Evolutionary conservation across 1,139 yeast genomes (phyloP).

Genomic region (Geotrichum reessii): DNA sequence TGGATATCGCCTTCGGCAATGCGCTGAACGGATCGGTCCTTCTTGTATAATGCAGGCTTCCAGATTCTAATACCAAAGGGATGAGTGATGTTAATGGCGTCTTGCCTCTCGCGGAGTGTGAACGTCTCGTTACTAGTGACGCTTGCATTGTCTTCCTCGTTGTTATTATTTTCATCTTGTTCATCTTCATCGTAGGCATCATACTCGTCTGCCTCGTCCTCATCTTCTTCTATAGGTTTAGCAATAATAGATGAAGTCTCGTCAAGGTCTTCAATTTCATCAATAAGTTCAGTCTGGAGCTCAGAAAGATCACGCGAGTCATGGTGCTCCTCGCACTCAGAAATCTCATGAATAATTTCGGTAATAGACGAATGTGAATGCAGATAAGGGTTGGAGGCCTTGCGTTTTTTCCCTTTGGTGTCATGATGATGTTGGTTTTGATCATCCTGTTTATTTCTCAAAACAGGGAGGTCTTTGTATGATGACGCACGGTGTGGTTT

Average conservation of each 20-base stretch:
- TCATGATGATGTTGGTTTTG: neutral
- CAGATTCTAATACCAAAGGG: constrained; percentile 97
- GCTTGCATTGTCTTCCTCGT: constrained; percentile 42
- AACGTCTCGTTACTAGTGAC: constrained; percentile 57
- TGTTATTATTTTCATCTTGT: constrained; percentile 21
- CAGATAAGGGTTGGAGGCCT: neutral
- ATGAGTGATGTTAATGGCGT: constrained; percentile 92
- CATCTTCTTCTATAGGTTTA: neutral
- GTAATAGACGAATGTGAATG: constrained; percentile 5
- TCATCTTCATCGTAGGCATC: constrained; percentile 30
- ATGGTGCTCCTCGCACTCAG: constrained; percentile 14
- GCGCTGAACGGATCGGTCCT: constrained; percentile 82
- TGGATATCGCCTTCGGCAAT: constrained; percentile 94
- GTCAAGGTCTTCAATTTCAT: constrained; percentile 13
- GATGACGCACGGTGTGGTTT: neutral
- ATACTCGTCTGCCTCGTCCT: neutral
- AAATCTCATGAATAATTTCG: constrained; percentile 11
- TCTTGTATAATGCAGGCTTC: constrained; percentile 96
- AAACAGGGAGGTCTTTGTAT: constrained; percentile 1
- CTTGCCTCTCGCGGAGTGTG: constrained; percentile 89
- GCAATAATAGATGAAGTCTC: constrained; percentile 20
- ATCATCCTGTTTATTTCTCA: neutral
- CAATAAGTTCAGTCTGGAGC: neutral
- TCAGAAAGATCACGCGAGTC: constrained; percentile 4
- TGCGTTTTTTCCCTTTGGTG: constrained; percentile 5